Evolutionary conservation across 129 eudicot genomes (phyloP).

Genomic region (Helichrysum umbraculigerum): DNA sequence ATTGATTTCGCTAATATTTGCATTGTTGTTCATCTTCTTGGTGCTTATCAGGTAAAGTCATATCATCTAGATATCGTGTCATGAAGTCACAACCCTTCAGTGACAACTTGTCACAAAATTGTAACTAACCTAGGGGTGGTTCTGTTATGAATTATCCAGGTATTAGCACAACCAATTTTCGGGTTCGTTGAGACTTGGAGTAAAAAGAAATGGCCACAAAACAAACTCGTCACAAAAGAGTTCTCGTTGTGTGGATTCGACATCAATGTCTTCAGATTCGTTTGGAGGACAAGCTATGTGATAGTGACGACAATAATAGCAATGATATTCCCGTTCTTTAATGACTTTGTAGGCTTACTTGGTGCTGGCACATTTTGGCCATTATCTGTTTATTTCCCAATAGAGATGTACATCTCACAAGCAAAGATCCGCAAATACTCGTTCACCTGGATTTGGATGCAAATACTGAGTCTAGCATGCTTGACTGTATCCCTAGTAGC

Average conservation of each 20-base stretch:
- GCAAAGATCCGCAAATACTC: slow-evolving; percentile 47
- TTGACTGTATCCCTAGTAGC: slow-evolving; percentile 56
- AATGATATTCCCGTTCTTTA: slow-evolving; percentile 73
- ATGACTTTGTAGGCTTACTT: slow-evolving; percentile 67
- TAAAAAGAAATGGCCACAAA: slow-evolving; percentile 54
- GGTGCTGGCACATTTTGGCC: slow-evolving; percentile 81
- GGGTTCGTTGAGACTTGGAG: slow-evolving; percentile 51
- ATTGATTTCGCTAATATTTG: slow-evolving; percentile 62
- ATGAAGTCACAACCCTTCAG: slow-evolving; percentile 21
- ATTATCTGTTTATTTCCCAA: slow-evolving; percentile 68
- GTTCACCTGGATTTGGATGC: slow-evolving; percentile 51
- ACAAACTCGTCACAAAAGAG: slow-evolving; percentile 40
- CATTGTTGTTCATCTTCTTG: slow-evolving; percentile 65
- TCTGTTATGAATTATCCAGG: slow-evolving; percentile 33
- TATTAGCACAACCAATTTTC: slow-evolving; percentile 58
- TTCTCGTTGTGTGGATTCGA: slow-evolving; percentile 26
- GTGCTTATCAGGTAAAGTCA: slow-evolving; percentile 76
- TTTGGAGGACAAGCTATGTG: slow-evolving; percentile 68
- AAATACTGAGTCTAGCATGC: slow-evolving; percentile 42
- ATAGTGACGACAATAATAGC: slow-evolving; percentile 47
- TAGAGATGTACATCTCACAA: slow-evolving; percentile 63
- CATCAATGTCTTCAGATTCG: slow-evolving; percentile 48
- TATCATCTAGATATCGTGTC: slow-evolving; percentile 14
- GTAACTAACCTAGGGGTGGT: not conserved
- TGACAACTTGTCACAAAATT: slow-evolving; percentile 15